These are phyloP conservation scores for Mycena polygramma DNA, from an alignment of 768 basidiomycete species.

Conservation along the genomic window DNA sequence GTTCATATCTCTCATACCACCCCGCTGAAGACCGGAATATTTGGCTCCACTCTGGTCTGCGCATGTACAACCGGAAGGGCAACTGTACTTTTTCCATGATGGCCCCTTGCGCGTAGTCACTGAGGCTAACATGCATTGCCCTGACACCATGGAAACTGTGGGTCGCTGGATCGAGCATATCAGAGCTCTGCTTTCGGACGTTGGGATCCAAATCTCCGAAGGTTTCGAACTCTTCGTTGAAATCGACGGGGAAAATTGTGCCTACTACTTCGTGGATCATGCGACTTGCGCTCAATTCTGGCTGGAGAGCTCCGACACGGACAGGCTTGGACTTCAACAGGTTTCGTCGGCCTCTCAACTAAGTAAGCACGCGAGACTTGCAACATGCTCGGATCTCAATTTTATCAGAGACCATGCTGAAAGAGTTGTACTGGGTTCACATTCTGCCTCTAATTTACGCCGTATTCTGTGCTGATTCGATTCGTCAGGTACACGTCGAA, in stretches of 20 bases:
- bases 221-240: slow-evolving; percentile 66
- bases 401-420: slow-evolving; percentile 57
- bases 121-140: slow-evolving; percentile 61
- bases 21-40: not conserved
- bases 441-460: no score
- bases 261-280: slow-evolving; percentile 72
- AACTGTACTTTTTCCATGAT: slow-evolving; percentile 61
- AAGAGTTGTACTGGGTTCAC: slow-evolving; percentile 72
- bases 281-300: slow-evolving; percentile 63
- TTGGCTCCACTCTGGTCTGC: slow-evolving; percentile 63
- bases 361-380: slow-evolving; percentile 50
- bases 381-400: not conserved
- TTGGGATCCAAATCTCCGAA: slow-evolving; percentile 48
- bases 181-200: slow-evolving; percentile 44
- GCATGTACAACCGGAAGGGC: slow-evolving; percentile 71
- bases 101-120: slow-evolving; percentile 61
- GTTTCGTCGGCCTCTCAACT: slow-evolving; percentile 65
- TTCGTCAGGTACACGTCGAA: slow-evolving; percentile 51
- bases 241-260: slow-evolving; percentile 57
- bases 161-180: slow-evolving; percentile 52
- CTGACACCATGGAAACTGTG: slow-evolving; percentile 50
- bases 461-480: no score
- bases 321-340: slow-evolving; percentile 55
- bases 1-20: not conserved
- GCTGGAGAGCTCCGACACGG: slow-evolving; percentile 61